Base-by-base conservation (phyloP, 163 green algal species). In the Volvox carteri region DNA sequence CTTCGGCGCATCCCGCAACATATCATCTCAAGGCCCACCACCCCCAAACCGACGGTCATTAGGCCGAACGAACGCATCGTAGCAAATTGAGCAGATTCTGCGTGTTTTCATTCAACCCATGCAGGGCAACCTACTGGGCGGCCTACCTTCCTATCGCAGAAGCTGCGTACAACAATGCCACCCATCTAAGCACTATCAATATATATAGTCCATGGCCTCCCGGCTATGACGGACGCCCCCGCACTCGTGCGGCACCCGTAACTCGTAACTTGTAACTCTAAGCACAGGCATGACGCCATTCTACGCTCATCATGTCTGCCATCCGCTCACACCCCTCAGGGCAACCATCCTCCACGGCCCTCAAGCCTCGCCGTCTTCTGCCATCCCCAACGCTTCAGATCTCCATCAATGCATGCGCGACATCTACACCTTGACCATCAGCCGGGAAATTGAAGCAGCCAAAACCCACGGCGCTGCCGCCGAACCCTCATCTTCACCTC, bases 21-120 rank as follows among this genome's bases (percentile, higher is more conserved):
- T 96, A 41, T 94, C 78, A 35, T 94, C 93, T 25, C n/a, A n/a
- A n/a, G n/a, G 73, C 92, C 41, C 93, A 93, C 79, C 91, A 96
- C 72, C 92, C 93, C 18, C 87, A 96, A 70, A 95, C 91, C 25
- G 94, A 96, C 86, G 95, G 95, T 4, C 92, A n/a, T n/a, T n/a
- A 95, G 30, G 96, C 93, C 65, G 95, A 96, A 72, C 88, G 92
- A 12, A 72, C 83, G 3, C 95, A 96, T 88, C 84, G 90, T 8
- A 92, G 80, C 0, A n/a, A n/a, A 42, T 96, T 37, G 91, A 95
- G 70, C 90, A 96, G 35, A 93, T 95, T 41, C 75, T 97, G 0
- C 70, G 93, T 16, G 78, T 88, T 33, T 93, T 91, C 62, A 50
- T 93, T 18, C 56, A 85, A 23, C 79, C 84, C 7, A 56, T 81